These are phyloP conservation scores for Plasmodium ovale DNA, from an alignment of 169 alveolate species.

Conservation along the genomic window DNA sequence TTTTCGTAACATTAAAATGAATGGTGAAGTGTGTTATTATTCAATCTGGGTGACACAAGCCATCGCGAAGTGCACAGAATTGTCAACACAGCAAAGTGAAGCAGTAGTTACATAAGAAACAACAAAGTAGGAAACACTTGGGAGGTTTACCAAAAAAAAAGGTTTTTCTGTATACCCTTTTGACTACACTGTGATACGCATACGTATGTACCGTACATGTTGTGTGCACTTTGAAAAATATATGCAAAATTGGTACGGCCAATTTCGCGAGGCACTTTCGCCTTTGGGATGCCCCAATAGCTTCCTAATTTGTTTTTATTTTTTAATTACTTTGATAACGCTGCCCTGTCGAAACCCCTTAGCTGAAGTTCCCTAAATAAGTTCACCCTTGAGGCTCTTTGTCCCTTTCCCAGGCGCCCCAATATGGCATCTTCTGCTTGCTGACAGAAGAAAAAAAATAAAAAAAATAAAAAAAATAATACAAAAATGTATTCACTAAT, in stretches of 20 bases:
- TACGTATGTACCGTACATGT: not conserved
- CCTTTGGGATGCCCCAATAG: not conserved
- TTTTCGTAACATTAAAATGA: not conserved
- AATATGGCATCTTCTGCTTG: conserved; percentile 89
- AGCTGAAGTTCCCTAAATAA: conserved; percentile 85
- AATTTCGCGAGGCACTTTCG: too few species aligned
- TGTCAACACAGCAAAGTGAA: too few species aligned
- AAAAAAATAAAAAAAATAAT: not conserved
- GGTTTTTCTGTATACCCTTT: too few species aligned
- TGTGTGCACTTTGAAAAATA: too few species aligned
- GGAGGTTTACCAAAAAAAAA: too few species aligned
- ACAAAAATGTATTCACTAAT: not conserved
- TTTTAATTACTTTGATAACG: conserved; percentile 80
- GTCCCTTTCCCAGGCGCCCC: conserved; percentile 88
- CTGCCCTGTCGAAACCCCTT: conserved; percentile 84
- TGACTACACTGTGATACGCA: not conserved
- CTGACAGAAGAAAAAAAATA: conserved; percentile 54
- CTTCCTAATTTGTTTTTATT: not conserved
- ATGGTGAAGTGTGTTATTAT: not conserved
- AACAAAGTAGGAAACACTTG: too few species aligned
- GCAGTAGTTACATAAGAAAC: too few species aligned
- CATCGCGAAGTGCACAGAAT: too few species aligned
- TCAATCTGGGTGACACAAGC: not conserved
- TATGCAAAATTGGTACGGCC: too few species aligned
- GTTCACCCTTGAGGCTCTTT: conserved; percentile 85